Percentiles rank a stretch among this genome's conserved stretches.
phyloP scores from a whole-genome alignment of 1,284 basidiomycete genomes.

The Xerocomus amazonicus region DNA sequence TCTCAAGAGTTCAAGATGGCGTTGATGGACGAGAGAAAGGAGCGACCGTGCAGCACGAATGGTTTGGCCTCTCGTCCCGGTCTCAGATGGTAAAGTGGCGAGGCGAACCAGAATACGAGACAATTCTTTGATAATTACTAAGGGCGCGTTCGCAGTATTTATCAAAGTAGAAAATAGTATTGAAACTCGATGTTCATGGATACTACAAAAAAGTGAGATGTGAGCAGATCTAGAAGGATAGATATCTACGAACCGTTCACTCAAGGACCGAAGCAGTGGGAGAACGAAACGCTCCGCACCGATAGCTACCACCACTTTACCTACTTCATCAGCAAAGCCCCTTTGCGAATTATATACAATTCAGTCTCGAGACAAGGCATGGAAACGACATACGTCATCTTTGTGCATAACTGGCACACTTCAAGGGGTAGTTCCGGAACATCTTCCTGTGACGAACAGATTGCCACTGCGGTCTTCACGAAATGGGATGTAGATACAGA shows the following conservation, averaged over 20 bases:
- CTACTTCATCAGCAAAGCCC: conserved; percentile 46
- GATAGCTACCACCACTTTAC: conserved; percentile 40
- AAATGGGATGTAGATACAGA: conserved; percentile 17
- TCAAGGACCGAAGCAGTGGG: conserved; percentile 48
- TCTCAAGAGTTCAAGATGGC: conserved; percentile 49
- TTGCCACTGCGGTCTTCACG: conserved; percentile 29
- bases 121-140: conserved; percentile 36
- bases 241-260: conserved; percentile 39
- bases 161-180: conserved; percentile 46
- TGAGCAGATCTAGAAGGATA: not conserved
- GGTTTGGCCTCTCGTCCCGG: conserved; percentile 14
- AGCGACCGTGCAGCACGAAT: conserved; percentile 28
- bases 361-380: not conserved
- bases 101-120: conserved; percentile 36
- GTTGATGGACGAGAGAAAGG: conserved; percentile 48
- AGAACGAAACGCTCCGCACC: conserved; percentile 59
- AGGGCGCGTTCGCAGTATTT: conserved; percentile 38
- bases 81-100: conserved; percentile 11
- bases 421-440: conserved; percentile 15
- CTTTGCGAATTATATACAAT: conserved; percentile 33
- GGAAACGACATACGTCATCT: conserved; percentile 29
- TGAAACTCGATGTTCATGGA: conserved; percentile 39
- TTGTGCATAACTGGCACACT: conserved; percentile 15
- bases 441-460: conserved; percentile 27
- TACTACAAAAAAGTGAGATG: conserved; percentile 33